Base-by-base conservation (phyloP, 306 rosid genomes). In the Benincasa hispida region DNA sequence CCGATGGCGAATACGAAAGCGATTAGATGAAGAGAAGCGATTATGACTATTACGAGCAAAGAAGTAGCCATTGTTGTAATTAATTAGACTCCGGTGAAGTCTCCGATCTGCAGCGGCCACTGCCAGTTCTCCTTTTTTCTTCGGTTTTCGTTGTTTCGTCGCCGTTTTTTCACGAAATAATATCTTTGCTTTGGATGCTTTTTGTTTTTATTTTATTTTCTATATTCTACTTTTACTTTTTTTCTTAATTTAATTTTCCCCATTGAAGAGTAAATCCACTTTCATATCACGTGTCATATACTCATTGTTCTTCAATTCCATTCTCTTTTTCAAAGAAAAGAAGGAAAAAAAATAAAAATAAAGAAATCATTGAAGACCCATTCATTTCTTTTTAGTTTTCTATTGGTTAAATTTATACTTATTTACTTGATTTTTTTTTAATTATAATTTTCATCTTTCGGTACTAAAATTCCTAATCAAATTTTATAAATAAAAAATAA, bases 1-100 rank as follows among this genome's bases (percentile, higher is more conserved):
- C 98, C 98, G 17, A 94, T 73, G 76, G 98, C 95, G 30, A 94
- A 75, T 62, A 94, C 88, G 66, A 92, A 89, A 74, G 98, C 98
- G 28, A 94, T 83, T 88, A 92, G 91, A 83, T 92, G 88, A 9
- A 90, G 96, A 67, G 96, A 75, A 81, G 83, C 68, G 79, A 89
- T 62, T 30, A 88, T 74, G 77, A 87, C 93, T 22, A 87, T 21
- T 79, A 90, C 19, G 22, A 21, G 6, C 39, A 69, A 45, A 69
- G 57, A 45, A 50, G 32, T 34, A 14, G 75, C 75, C 75, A 69
- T 69, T 69, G 5, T 25, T 68, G 74, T 1, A 14, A 17, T 24
- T 15, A 4, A 17, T 32, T 11, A 6, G 32, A 5, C 54, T 12
- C 34, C 53, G 34, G 54, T 14, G 32, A 68, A 24, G n/a, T 45